These are phyloP conservation scores for Peterozyma toletana DNA, from an alignment of 805 yeast genomes.

Conservation along the genomic window DNA sequence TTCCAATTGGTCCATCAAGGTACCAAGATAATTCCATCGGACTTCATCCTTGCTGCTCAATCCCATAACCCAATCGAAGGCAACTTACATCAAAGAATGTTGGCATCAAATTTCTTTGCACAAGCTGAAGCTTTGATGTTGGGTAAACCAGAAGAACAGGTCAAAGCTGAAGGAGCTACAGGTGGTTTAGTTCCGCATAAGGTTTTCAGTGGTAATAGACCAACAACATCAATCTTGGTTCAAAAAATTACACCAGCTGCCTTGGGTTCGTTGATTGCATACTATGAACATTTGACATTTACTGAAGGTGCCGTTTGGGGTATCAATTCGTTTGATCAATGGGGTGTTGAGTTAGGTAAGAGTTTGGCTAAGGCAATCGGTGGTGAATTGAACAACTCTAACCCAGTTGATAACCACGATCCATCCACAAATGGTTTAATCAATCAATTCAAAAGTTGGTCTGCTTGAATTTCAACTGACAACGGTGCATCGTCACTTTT, in stretches of 20 bases:
- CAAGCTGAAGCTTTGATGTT: slow-evolving; percentile 97
- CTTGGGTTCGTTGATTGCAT: slow-evolving; percentile 92
- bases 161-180: slow-evolving; percentile 82
- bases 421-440: slow-evolving; percentile 87
- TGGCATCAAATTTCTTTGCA: slow-evolving; percentile 98
- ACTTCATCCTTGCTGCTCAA: slow-evolving; percentile 93
- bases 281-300: slow-evolving; percentile 95
- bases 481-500: no score
- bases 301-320: slow-evolving; percentile 99
- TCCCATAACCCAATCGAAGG: slow-evolving; percentile 95
- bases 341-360: slow-evolving; percentile 99
- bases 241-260: slow-evolving; percentile 96
- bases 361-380: slow-evolving; percentile 95
- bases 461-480: slow-evolving; percentile 6
- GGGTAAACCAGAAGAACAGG: slow-evolving; percentile 83
- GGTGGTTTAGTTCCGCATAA: slow-evolving; percentile 91
- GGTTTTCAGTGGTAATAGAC: slow-evolving; percentile 96
- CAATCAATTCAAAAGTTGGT: slow-evolving; percentile 93
- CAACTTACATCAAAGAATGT: slow-evolving; percentile 94
- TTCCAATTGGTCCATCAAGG: slow-evolving; percentile 99
- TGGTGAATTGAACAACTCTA: slow-evolving; percentile 66
- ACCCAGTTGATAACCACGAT: slow-evolving; percentile 65
- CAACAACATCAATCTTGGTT: slow-evolving; percentile 94
- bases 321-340: slow-evolving; percentile 98
- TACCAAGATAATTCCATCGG: slow-evolving; percentile 94